Percentiles rank a stretch among this genome's conserved stretches.
Evolutionary conservation across 345 rosid genomes (phyloP).

Genomic region (Psidium guajava): DNA sequence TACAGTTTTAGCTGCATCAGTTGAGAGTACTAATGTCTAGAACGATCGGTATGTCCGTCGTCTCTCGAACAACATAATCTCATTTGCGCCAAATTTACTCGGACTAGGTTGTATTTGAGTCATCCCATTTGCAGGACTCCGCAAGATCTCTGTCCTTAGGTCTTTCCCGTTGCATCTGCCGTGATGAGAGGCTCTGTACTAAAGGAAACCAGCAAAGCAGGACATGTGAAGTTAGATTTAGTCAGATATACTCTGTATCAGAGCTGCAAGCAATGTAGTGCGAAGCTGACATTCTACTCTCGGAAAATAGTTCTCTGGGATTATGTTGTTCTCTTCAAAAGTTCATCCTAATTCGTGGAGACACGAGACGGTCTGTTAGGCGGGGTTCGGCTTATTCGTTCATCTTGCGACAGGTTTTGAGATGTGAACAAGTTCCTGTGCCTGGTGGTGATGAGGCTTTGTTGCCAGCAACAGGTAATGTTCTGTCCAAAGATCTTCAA

Average conservation of each 20-base stretch:
- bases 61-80: neutral
- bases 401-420: conserved; percentile 31
- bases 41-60: neutral
- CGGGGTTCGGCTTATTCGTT: neutral
- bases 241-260: neutral
- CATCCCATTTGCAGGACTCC: no score
- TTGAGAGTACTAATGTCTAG: neutral
- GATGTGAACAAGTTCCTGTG: conserved; percentile 35
- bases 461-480: conserved; percentile 36
- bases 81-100: neutral
- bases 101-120: neutral
- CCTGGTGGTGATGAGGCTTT: conserved; percentile 43
- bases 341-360: neutral
- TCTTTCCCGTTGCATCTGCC: neutral
- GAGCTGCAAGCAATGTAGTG: neutral
- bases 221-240: neutral
- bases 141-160: neutral
- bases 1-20: neutral
- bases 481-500: neutral
- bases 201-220: neutral
- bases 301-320: neutral
- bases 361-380: neutral
- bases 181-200: neutral
- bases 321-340: neutral
- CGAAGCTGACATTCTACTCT: neutral